These are phyloP conservation scores for Sarocladiaceae sp. DNA, from an alignment of 2,329 filamentous ascomycete genomes.

Conservation along the genomic window DNA sequence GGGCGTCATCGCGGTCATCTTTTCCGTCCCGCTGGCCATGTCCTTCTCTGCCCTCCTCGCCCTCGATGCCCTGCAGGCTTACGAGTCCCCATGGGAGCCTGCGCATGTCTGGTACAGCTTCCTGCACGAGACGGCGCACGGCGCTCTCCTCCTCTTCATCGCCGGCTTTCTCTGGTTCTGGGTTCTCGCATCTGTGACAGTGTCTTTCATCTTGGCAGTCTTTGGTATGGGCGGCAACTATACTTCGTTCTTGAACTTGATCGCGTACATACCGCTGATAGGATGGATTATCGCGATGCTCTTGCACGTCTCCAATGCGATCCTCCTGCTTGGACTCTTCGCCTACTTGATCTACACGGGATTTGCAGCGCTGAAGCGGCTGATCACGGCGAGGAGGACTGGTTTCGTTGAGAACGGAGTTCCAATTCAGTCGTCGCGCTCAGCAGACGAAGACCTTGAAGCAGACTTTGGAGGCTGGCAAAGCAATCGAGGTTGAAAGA, in stretches of 20 bases:
- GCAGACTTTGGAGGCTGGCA: constrained; percentile 4
- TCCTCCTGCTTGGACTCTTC: background rate
- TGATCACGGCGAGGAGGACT: background rate
- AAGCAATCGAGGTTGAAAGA: constrained; percentile 5
- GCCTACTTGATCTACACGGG: background rate
- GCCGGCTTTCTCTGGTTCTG: background rate
- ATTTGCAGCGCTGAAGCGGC: background rate
- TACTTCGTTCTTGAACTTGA: background rate
- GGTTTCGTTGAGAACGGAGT: background rate
- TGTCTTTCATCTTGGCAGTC: background rate
- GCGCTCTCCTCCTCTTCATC: background rate
- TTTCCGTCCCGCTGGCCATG: background rate
- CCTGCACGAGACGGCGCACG: background rate
- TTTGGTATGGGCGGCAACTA: background rate
- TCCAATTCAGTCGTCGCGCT: background rate
- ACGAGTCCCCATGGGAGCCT: background rate
- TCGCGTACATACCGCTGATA: background rate
- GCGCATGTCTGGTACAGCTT: constrained; percentile 1
- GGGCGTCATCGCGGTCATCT: background rate
- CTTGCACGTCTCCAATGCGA: background rate
- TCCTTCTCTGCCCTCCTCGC: background rate
- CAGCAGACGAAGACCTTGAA: background rate
- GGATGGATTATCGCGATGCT: background rate
- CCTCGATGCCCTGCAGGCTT: background rate
- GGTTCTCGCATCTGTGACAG: background rate